Conservation (phyloP, 2,329 filamentous ascomycete species). For the Fusarium compactum region DNA sequence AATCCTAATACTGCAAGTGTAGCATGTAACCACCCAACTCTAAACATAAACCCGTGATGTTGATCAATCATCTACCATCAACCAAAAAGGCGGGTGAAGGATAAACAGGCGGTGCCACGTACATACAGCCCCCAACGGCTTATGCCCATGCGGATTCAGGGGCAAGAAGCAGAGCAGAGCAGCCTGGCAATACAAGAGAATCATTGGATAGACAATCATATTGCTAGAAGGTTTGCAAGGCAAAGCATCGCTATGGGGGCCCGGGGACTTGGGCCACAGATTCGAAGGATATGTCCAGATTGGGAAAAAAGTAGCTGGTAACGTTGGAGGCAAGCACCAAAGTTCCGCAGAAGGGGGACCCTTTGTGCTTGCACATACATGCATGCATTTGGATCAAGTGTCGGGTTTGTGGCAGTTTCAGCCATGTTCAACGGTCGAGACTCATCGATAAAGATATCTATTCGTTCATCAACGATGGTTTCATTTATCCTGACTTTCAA, state of each 20-base stretch:
- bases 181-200: slow-evolving; percentile 36
- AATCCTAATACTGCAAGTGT: neutral
- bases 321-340: slow-evolving; percentile 22
- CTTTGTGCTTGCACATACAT: slow-evolving; percentile 21
- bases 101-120: slow-evolving; percentile 42
- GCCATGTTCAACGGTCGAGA: slow-evolving; percentile 21
- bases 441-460: neutral
- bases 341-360: slow-evolving; percentile 28
- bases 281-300: slow-evolving; percentile 43
- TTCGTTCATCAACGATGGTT: slow-evolving; percentile 7
- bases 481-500: neutral
- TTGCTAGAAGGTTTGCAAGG: slow-evolving; percentile 21
- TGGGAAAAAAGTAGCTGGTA: slow-evolving; percentile 12
- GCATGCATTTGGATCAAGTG: slow-evolving; percentile 5
- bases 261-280: slow-evolving; percentile 25
- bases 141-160: slow-evolving; percentile 27
- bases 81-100: slow-evolving; percentile 30
- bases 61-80: slow-evolving; percentile 37
- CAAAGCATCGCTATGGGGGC: slow-evolving; percentile 30
- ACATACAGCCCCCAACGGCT: slow-evolving; percentile 20
- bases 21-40: slow-evolving; percentile 26
- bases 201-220: slow-evolving; percentile 19
- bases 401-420: slow-evolving; percentile 26
- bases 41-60: slow-evolving; percentile 12
- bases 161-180: slow-evolving; percentile 25